Base-by-base conservation (phyloP, 163 green algal species). In the Chlorella variabilis region DNA sequence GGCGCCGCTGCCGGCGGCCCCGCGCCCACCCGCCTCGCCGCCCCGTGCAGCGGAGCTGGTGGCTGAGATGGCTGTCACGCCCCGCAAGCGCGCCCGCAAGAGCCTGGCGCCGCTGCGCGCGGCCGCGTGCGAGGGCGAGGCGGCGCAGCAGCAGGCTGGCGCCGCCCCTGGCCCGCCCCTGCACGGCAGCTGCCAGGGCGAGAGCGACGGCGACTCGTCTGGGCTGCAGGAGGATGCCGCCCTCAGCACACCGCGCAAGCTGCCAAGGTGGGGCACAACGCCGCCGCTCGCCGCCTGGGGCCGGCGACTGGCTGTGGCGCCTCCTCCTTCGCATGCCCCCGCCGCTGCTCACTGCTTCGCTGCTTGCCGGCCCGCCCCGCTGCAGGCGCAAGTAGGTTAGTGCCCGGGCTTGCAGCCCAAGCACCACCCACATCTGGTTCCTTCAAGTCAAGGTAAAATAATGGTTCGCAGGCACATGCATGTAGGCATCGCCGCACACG, bases 71-170 rank as follows among this genome's bases (percentile, higher is more conserved):
- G 38, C 38, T 0, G 17, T 36, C 1, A 71, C 45, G 2, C 78
- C 78, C 0, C 59, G 78, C 29, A 83, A 83, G 70, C 78, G 78
- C 3, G 5, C 78, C 20, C 78, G 65, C 65, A 83, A 83, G 78
- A 78, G 58, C 56, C 20, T 11, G 2, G 70, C 45, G 0, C 78
- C 78, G 0, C 23, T 17, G 0, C 78, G 78, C 3, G 65, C 78
- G 0, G 45, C 39, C 27, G 42, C 27, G 13, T 31, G 18, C 13
- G 77, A 71, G 2, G 38, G 29, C n/a, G 77, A 71, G 1, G 56
- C 20, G 11, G 23, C 54, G 18, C 54, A 11, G 54, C 54, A 29
- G 54, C 54, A n/a, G n/a, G n/a, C n/a, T n/a, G n/a, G n/a, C n/a
- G 23, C 23, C 54, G 23, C 20, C 54, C 2, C 29, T 6, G 20